These are phyloP conservation scores for Cupressus sempervirens DNA, from an alignment of 75 land plant genomes.

Conservation along the genomic window DNA sequence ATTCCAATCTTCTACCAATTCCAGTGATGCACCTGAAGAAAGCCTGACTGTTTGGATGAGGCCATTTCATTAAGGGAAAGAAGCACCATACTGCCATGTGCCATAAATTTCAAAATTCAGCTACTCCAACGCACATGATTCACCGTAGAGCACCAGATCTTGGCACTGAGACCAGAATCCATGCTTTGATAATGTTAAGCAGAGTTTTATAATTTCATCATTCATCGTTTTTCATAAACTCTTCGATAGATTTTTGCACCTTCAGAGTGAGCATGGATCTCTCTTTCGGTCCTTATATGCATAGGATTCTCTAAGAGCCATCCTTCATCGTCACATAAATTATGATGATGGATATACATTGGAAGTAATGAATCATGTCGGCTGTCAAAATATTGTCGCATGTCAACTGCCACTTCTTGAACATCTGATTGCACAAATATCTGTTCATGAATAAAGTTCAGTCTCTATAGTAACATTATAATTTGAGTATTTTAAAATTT, in stretches of 20 bases:
- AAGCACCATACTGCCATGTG: not conserved
- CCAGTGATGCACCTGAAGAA: not conserved
- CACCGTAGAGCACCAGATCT: not conserved
- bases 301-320: conserved; percentile 82
- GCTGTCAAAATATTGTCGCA: conserved; percentile 72
- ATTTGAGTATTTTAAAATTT: not conserved
- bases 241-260: conserved; percentile 77
- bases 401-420: conserved; percentile 77
- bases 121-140: not conserved
- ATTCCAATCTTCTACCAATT: not conserved
- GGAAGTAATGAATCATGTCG: conserved; percentile 25
- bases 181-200: not conserved
- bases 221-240: conserved; percentile 43
- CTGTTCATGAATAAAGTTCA: conserved; percentile 29
- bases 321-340: conserved; percentile 57
- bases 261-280: conserved; percentile 78
- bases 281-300: conserved; percentile 83
- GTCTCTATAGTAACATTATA: not conserved
- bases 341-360: conserved; percentile 23
- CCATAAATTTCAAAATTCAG: not conserved
- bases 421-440: conserved; percentile 88
- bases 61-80: not conserved
- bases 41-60: not conserved
- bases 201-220: not conserved
- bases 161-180: not conserved